Conservation (phyloP, 805 yeast genomes). For the Metschnikowia chrysomelidarum region DNA sequence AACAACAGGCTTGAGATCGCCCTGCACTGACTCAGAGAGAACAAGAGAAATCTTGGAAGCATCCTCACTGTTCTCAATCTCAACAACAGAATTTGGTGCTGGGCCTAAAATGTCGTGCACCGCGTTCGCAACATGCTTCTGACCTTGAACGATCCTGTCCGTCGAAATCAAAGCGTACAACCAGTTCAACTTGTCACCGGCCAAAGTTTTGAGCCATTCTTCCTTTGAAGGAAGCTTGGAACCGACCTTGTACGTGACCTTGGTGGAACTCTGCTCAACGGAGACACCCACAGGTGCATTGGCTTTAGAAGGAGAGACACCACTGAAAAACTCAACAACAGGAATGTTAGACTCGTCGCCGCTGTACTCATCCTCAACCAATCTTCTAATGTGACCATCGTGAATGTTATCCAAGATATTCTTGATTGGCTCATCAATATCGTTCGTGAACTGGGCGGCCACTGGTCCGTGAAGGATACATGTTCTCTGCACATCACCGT, state of each 20-base stretch:
- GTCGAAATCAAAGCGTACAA: conserved; percentile 85
- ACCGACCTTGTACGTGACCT: conserved; percentile 39
- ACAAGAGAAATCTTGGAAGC: conserved; percentile 59
- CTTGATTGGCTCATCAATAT: conserved; percentile 89
- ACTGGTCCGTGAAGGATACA: conserved; percentile 99
- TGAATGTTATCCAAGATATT: conserved; percentile 86
- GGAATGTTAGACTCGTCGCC: conserved; percentile 77
- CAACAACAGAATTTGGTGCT: conserved; percentile 54
- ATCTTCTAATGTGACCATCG: conserved; percentile 77
- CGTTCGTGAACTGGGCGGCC: conserved; percentile 87
- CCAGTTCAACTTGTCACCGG: conserved; percentile 82
- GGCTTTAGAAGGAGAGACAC: conserved; percentile 46
- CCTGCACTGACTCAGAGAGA: conserved; percentile 70
- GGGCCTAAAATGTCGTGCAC: conserved; percentile 81
- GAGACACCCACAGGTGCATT: conserved; percentile 35
- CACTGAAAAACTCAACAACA: conserved; percentile 85
- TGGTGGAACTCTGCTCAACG: conserved; percentile 26
- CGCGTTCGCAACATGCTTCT: conserved; percentile 76
- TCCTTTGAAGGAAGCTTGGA: conserved; percentile 28
- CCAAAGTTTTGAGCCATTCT: conserved; percentile 77
- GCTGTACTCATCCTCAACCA: conserved; percentile 66
- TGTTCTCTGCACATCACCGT: conserved; percentile 96
- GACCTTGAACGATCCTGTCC: conserved; percentile 80
- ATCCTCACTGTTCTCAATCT: conserved; percentile 49
- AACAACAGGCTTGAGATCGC: conserved; percentile 65